Percentiles rank a stretch among this genome's conserved stretches.
Conservation (phyloP, 371 early-diverging fungal species). For the Mucor sp. region DNA sequence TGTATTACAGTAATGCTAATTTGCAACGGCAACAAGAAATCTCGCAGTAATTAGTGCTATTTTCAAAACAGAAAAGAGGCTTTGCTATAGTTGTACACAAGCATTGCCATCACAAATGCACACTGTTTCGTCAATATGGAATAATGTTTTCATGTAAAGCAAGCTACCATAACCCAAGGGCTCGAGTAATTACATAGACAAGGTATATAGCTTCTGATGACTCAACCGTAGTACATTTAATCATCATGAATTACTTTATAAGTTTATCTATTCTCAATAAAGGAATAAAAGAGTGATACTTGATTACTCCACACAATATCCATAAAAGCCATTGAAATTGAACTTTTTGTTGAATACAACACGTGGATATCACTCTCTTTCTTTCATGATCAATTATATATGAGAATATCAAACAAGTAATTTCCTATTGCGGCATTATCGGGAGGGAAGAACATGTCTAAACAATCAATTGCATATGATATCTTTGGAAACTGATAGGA, state of each 20-base stretch:
- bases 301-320: background rate
- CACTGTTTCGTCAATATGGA: too few species aligned
- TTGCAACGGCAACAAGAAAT: too few species aligned
- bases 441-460: background rate
- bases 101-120: too few species aligned
- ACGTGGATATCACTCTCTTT: background rate
- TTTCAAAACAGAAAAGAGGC: too few species aligned
- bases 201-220: too few species aligned
- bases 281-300: background rate
- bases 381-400: background rate
- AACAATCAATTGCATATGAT: background rate
- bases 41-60: too few species aligned
- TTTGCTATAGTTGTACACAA: too few species aligned
- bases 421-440: background rate
- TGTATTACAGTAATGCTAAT: too few species aligned
- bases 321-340: background rate
- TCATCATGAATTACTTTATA: background rate
- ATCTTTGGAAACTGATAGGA: background rate
- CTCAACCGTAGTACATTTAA: background rate
- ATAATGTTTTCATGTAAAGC: too few species aligned
- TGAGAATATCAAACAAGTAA: background rate
- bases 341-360: background rate
- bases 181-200: too few species aligned
- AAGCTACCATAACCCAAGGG: too few species aligned
- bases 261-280: background rate